Base-by-base conservation (phyloP, 805 yeast genomes). In the Saccharomycopsis sp. region DNA sequence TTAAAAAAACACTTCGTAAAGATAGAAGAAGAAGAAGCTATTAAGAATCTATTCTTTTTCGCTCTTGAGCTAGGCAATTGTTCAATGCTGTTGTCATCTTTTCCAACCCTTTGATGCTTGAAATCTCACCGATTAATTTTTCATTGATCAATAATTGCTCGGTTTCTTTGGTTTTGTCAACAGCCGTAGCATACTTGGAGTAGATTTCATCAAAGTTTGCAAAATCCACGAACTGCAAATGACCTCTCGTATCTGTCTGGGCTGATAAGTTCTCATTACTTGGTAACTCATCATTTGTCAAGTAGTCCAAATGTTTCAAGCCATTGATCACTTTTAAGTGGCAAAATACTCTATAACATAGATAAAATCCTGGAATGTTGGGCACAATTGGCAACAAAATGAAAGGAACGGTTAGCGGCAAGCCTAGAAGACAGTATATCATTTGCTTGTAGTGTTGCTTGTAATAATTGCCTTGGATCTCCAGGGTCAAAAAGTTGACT, bases 341-440 rank as follows among this genome's bases (percentile, higher is more conserved):
- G 50, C 72, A 66, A 48, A 66, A 68, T n/a, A 65, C 49, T 37
- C 73, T 54, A 49, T 65, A 68, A 5, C 70, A 61, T 36, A 67
- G 50, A 48, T 67, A 68, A 49, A 68, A 61, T 0, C 72, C 71
- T 0, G 73, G 73, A 17, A 68, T 64, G 49, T 68, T 68, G 17
- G 73, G 73, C 5, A 65, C 50, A 10, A 67, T 61, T 1, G 73
- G 73, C 4, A 68, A 48, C 17, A 65, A 43, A 1, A 70, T 70
- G 37, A 67, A 54, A 2, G 73, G 73, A 19, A 67, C 52, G 10
- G 62, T 54, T 26, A 65, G 25, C 1, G 72, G 71, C n/a, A 68
- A 52, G 4, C 69, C 70, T 19, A 65, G 35, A 2, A 57, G 65
- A 49, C 71, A 65, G 7, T 58, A 39, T 4, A 57, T 42, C 19